Evolutionary conservation across 306 rosid genomes (phyloP).

Genomic region (Prunus persica): DNA sequence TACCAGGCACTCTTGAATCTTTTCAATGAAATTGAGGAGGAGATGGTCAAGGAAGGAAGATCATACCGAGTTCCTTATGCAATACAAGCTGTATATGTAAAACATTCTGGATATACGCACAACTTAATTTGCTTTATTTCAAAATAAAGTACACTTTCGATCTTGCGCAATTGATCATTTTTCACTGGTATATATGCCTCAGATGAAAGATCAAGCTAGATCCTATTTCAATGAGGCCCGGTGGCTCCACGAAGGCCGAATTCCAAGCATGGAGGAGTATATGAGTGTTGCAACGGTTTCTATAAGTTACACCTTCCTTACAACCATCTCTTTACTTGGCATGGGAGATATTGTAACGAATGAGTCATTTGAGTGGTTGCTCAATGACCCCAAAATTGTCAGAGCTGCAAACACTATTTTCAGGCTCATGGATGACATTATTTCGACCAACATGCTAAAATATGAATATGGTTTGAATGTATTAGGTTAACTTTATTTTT

Average conservation of each 20-base stretch:
- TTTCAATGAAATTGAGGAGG: slow-evolving; percentile 22
- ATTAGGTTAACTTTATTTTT: too few species aligned
- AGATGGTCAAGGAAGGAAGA: slow-evolving; percentile 16
- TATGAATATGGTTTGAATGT: too few species aligned
- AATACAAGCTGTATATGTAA: slow-evolving; percentile 23
- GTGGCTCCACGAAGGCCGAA: slow-evolving; percentile 30
- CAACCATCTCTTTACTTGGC: background rate
- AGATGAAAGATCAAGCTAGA: slow-evolving; percentile 20
- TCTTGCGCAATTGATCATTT: background rate
- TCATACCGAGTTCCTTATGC: slow-evolving; percentile 10
- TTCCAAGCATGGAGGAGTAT: slow-evolving; percentile 40
- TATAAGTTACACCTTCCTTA: background rate
- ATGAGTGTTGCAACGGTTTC: background rate
- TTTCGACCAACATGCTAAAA: background rate
- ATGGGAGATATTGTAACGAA: slow-evolving; percentile 18
- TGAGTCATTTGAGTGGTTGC: slow-evolving; percentile 14
- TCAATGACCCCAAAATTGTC: slow-evolving; percentile 3
- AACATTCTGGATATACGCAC: background rate
- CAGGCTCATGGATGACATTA: slow-evolving; percentile 22
- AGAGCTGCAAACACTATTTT: background rate
- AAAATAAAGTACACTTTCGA: too few species aligned
- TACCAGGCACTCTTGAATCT: slow-evolving; percentile 9
- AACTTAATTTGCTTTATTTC: too few species aligned
- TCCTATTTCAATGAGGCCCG: slow-evolving; percentile 30
- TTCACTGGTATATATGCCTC: too few species aligned